Percentiles rank a stretch among this genome's conserved stretches.
Conservation (phyloP, 164 flowering plant species). For the Aristolochia californica region DNA sequence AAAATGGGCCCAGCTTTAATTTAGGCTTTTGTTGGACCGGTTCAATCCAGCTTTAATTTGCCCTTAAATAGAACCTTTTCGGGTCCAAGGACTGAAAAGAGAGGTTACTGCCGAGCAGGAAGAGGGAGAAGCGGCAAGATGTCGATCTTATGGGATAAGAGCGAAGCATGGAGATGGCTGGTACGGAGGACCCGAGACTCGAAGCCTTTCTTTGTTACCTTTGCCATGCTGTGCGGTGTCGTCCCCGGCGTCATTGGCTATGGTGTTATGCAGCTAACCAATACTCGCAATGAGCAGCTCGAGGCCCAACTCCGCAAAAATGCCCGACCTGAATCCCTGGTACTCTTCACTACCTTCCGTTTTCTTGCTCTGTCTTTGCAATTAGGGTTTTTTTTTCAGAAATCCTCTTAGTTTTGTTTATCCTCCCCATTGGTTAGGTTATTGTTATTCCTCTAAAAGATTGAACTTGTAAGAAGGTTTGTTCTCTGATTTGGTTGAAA, state of each 20-base stretch:
- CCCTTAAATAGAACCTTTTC: too few species aligned
- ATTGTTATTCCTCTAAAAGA: neutral
- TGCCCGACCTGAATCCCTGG: conserved; percentile 70
- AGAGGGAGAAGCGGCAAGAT: conserved; percentile 46
- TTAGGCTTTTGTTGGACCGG: too few species aligned
- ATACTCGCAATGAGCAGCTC: conserved; percentile 49
- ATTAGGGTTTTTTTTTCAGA: neutral
- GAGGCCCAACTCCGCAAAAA: conserved; percentile 74
- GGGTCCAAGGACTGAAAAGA: conserved; percentile 35
- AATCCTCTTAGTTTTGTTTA: too few species aligned
- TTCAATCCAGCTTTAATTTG: too few species aligned
- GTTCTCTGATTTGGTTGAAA: too few species aligned
- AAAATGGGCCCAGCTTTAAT: too few species aligned
- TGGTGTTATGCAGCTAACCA: conserved; percentile 76
- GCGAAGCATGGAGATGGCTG: conserved; percentile 77
- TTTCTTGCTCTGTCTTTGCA: neutral
- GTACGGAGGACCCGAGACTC: conserved; percentile 69
- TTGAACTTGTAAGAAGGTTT: too few species aligned
- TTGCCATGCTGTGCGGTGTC: conserved; percentile 81
- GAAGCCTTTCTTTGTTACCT: conserved; percentile 79
- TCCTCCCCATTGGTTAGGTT: neutral
- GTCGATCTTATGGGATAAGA: conserved; percentile 72
- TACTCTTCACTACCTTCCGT: conserved; percentile 10
- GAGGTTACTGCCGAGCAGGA: conserved; percentile 49
- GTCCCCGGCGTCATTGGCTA: conserved; percentile 82